phyloP scores from a whole-genome alignment of 1,284 basidiomycete genomes.

The Papiliotrema fonsecae region DNA sequence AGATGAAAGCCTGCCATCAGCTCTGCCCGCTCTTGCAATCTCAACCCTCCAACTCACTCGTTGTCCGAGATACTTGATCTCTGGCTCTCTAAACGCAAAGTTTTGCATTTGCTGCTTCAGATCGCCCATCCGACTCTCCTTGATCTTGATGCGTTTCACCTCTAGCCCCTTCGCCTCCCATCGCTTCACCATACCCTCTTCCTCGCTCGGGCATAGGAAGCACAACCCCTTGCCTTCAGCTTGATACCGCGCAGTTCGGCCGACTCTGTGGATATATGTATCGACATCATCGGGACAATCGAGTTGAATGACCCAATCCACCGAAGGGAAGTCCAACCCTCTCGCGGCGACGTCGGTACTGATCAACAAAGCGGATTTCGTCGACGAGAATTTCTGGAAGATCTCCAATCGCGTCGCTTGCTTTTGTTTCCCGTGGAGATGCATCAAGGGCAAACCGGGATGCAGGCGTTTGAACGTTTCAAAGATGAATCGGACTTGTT shows the following conservation, averaged over 20 bases:
- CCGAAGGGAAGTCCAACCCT: conserved; percentile 91
- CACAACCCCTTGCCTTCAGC: conserved; percentile 82
- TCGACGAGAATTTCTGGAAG: conserved; percentile 74
- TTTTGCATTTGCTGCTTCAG: conserved; percentile 87
- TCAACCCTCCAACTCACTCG: conserved; percentile 55
- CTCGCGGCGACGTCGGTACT: conserved; percentile 98
- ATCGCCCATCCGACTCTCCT: conserved; percentile 75
- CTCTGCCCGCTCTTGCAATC: too few species aligned
- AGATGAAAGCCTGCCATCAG: conserved; percentile 76
- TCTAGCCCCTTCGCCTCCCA: conserved; percentile 71
- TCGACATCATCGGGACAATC: conserved; percentile 98
- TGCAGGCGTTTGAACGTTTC: conserved; percentile 94
- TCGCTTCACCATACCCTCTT: conserved; percentile 75
- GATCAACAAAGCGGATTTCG: conserved; percentile 75
- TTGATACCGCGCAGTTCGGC: conserved; percentile 90
- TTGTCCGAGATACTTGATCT: conserved; percentile 96
- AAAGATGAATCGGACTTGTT: conserved; percentile 96
- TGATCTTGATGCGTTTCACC: conserved; percentile 82
- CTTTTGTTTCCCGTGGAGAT: conserved; percentile 96
- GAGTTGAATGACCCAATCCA: conserved; percentile 97
- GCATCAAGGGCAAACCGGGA: conserved; percentile 83
- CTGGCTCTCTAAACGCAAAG: conserved; percentile 89
- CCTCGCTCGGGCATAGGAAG: conserved; percentile 82
- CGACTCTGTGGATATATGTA: conserved; percentile 96
- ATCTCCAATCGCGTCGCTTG: conserved; percentile 79